Percentiles rank a stretch among this genome's conserved stretches.
Evolutionary conservation across 179 eudicot genomes (phyloP).

Genomic region (Beta lomatogona): DNA sequence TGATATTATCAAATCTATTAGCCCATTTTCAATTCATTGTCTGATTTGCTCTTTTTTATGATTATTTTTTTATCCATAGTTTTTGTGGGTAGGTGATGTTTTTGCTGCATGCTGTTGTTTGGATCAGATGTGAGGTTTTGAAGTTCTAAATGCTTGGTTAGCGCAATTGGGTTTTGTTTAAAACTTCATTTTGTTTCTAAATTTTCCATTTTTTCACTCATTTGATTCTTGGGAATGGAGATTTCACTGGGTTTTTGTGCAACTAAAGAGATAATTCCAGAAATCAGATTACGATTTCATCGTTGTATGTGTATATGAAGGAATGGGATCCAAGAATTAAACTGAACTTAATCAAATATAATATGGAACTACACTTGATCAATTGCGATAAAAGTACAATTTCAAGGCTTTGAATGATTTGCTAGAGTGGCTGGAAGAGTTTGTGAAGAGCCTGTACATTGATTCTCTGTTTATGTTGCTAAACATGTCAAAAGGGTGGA

Average conservation of each 20-base stretch:
- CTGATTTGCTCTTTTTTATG: not conserved
- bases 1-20: not conserved
- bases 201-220: not conserved
- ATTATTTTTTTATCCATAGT: not conserved
- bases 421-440: not conserved
- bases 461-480: not conserved
- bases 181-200: not conserved
- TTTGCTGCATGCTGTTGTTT: slow-evolving; percentile 12
- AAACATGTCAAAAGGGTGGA: not conserved
- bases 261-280: not conserved
- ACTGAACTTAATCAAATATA: not conserved
- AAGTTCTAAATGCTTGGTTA: slow-evolving; percentile 19
- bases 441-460: too few species aligned
- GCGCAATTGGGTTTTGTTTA: slow-evolving; percentile 12
- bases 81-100: slow-evolving; percentile 19
- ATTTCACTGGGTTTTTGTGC: not conserved
- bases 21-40: not conserved
- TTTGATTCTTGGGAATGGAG: not conserved
- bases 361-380: not conserved
- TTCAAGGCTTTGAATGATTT: too few species aligned
- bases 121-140: slow-evolving; percentile 21
- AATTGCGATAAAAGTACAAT: not conserved
- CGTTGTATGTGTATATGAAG: not conserved
- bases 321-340: slow-evolving; percentile 1
- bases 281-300: not conserved